These are phyloP conservation scores for Achaetomium macrosporum DNA, from an alignment of 2,329 filamentous ascomycete genomes.

Conservation along the genomic window DNA sequence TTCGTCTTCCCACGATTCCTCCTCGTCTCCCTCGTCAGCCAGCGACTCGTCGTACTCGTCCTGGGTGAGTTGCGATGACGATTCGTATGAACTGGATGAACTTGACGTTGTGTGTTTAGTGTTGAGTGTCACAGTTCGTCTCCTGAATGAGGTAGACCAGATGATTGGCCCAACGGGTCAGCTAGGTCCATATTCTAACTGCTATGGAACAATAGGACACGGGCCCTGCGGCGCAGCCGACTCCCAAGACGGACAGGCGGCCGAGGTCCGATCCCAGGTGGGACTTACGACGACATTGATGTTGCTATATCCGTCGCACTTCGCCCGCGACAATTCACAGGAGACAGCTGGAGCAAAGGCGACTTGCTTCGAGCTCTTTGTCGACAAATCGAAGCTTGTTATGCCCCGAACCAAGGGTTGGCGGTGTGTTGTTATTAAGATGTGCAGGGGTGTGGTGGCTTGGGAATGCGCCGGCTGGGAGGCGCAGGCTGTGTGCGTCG, in stretches of 20 bases:
- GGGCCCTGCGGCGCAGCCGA: constrained; percentile 20
- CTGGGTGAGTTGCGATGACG: constrained; percentile 31
- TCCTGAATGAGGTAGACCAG: constrained; percentile 9
- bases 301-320: constrained; percentile 33
- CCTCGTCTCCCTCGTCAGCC: constrained; percentile 35
- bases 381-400: background rate
- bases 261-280: background rate
- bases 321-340: constrained; percentile 41
- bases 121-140: constrained; percentile 22
- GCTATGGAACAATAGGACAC: background rate
- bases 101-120: constrained; percentile 29
- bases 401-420: background rate
- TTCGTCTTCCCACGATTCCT: constrained; percentile 34
- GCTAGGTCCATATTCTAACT: background rate
- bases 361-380: constrained; percentile 13
- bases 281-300: constrained; percentile 36
- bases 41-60: constrained; percentile 29
- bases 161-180: constrained; percentile 12
- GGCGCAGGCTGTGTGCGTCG: constrained; percentile 5
- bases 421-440: constrained; percentile 7
- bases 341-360: constrained; percentile 43
- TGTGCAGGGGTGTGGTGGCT: constrained; percentile 7
- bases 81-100: constrained; percentile 30
- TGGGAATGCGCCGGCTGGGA: constrained; percentile 2
- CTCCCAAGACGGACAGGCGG: constrained; percentile 1